Evolutionary conservation across 352 stramenopile species (phyloP).

Genomic region (Globisporangium cederbergense): DNA sequence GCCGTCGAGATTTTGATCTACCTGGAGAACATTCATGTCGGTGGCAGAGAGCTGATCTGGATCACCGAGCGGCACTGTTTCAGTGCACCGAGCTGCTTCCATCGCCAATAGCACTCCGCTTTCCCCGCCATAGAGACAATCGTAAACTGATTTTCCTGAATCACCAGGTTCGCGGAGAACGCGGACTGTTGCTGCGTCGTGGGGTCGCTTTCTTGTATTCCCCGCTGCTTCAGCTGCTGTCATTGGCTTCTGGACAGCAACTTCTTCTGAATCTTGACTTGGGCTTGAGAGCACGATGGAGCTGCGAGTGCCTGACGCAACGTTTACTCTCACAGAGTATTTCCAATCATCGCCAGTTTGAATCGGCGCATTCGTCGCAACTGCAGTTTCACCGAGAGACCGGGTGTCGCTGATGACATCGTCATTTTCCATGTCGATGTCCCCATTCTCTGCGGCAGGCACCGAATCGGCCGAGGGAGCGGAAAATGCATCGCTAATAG

Average conservation of each 20-base stretch:
- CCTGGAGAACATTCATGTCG: not conserved
- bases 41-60: not conserved
- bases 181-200: slow-evolving; percentile 19
- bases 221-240: not conserved
- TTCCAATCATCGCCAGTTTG: slow-evolving; percentile 6
- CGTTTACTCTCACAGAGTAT: slow-evolving; percentile 33
- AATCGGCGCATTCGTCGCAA: not conserved
- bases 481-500: not conserved
- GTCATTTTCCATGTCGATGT: slow-evolving; percentile 1
- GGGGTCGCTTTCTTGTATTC: not conserved
- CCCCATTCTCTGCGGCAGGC: not conserved
- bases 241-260: not conserved
- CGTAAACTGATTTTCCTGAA: slow-evolving; percentile 25
- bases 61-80: not conserved
- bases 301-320: slow-evolving; percentile 23
- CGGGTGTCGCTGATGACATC: not conserved
- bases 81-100: not conserved
- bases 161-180: slow-evolving; percentile 38
- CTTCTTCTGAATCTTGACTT: not conserved
- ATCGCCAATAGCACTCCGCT: not conserved
- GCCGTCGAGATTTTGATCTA: not conserved
- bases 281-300: slow-evolving; percentile 17
- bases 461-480: not conserved
- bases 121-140: slow-evolving; percentile 26
- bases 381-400: not conserved